Evolutionary conservation across 2,329 filamentous ascomycete species (phyloP).

Genomic region (Penicillium fuscoglaucum): DNA sequence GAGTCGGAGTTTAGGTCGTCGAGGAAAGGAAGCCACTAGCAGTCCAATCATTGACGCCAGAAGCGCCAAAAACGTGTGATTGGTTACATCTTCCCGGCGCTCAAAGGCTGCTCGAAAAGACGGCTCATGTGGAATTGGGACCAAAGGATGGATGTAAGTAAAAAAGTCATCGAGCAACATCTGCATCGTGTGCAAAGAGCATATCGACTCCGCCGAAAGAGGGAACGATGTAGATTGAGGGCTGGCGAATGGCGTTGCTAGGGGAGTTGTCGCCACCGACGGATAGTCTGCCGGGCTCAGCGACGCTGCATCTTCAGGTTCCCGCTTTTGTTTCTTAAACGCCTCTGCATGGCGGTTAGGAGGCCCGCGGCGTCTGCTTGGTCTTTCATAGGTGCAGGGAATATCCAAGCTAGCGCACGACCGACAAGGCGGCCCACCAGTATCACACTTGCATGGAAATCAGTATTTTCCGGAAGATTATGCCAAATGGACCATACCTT

Average conservation of each 20-base stretch:
- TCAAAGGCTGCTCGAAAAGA: conserved; percentile 48
- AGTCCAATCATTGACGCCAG: conserved; percentile 49
- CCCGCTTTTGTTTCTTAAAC: conserved; percentile 62
- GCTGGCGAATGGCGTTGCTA: conserved; percentile 15
- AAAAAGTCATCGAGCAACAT: conserved; percentile 50
- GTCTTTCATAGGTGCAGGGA: conserved; percentile 66
- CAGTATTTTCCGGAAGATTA: conserved; percentile 2
- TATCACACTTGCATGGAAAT: conserved; percentile 57
- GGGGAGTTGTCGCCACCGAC: conserved; percentile 38
- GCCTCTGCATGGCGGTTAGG: conserved; percentile 67
- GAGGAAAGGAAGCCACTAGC: conserved; percentile 48
- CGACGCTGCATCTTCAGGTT: conserved; percentile 39
- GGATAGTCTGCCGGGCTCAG: conserved; percentile 43
- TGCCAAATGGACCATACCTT: conserved; percentile 43
- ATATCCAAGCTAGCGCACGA: conserved; percentile 66
- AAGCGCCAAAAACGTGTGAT: conserved; percentile 46
- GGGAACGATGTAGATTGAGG: conserved; percentile 42
- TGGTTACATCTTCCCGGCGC: conserved; percentile 44
- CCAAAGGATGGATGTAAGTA: conserved; percentile 50
- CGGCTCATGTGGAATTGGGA: conserved; percentile 49
- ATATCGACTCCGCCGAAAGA: conserved; percentile 53
- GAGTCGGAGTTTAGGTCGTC: conserved; percentile 45
- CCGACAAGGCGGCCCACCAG: conserved; percentile 64
- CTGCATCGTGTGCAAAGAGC: conserved; percentile 42
- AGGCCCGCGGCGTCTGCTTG: conserved; percentile 63